Evolutionary conservation across 768 basidiomycete genomes (phyloP).

Genomic region (Tricholoma hemisulphureum): DNA sequence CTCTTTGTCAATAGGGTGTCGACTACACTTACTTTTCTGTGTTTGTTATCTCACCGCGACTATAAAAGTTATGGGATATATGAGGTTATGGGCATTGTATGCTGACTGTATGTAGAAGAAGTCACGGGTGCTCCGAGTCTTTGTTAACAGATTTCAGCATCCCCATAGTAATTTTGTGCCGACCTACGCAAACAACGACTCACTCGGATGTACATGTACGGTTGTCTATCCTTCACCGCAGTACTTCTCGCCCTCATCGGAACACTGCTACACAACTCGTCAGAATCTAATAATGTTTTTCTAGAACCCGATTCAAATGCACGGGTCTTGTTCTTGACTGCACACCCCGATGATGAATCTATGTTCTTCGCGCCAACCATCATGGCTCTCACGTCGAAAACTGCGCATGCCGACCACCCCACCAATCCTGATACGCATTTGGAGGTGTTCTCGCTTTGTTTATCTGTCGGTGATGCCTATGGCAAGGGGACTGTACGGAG

Average conservation of each 20-base stretch:
- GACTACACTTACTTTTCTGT: no score
- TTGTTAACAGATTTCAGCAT: no score
- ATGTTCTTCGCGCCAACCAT: constrained; percentile 93
- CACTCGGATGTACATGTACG: no score
- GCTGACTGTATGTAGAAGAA: no score
- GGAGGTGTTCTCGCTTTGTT: constrained; percentile 59
- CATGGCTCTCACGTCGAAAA: constrained; percentile 41
- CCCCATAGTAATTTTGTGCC: no score
- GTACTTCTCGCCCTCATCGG: constrained; percentile 31
- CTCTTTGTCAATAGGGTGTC: no score
- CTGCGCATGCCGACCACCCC: constrained; percentile 9
- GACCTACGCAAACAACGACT: no score
- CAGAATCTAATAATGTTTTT: constrained; percentile 23
- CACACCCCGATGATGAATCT: constrained; percentile 93
- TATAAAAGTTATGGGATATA: no score
- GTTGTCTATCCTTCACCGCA: constrained; percentile 17
- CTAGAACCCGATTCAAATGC: not conserved
- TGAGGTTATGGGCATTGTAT: no score
- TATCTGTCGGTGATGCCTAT: constrained; percentile 79
- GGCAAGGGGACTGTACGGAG: constrained; percentile 64
- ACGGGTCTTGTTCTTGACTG: constrained; percentile 70
- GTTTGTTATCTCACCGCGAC: no score
- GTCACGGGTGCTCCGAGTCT: no score
- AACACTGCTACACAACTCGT: constrained; percentile 31
- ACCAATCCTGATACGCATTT: not conserved